Percentiles rank a stretch among this genome's conserved stretches.
These are phyloP conservation scores for Rhizopus delemar DNA, from an alignment of 371 early-diverging fungal genomes.

Conservation along the genomic window DNA sequence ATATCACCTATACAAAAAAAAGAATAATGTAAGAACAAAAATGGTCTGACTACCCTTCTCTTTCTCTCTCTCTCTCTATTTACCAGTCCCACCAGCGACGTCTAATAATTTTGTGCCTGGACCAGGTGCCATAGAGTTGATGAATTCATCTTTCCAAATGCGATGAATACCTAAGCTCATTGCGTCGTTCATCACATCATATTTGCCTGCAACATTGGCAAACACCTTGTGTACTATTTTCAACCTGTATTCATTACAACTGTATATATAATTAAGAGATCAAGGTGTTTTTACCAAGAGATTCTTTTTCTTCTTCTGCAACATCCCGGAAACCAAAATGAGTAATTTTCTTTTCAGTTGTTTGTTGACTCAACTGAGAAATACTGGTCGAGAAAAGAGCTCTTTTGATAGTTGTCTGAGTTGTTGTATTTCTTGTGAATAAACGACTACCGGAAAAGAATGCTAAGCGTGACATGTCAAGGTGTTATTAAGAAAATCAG, in stretches of 20 bases:
- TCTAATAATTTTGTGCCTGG: slow-evolving; percentile 87
- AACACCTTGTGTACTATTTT: slow-evolving; percentile 84
- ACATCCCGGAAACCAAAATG: slow-evolving; percentile 94
- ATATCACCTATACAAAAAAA: slow-evolving; percentile 74
- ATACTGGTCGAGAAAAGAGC: not conserved
- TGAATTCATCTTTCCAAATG: slow-evolving; percentile 93
- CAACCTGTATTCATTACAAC: not conserved
- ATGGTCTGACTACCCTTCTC: not conserved
- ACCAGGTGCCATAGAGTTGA: slow-evolving; percentile 81
- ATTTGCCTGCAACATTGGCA: slow-evolving; percentile 87
- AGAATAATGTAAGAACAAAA: not conserved
- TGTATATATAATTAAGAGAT: not conserved
- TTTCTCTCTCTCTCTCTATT: not conserved
- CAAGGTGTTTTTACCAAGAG: slow-evolving; percentile 58
- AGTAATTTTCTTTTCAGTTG: slow-evolving; percentile 45
- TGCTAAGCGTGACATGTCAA: not conserved
- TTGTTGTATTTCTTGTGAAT: not conserved
- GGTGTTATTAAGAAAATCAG: too few species aligned
- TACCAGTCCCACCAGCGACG: slow-evolving; percentile 98
- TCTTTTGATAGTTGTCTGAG: not conserved
- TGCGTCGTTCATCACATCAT: slow-evolving; percentile 97
- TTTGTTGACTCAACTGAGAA: not conserved
- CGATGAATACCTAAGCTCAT: slow-evolving; percentile 95
- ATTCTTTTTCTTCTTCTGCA: slow-evolving; percentile 82
- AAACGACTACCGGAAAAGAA: not conserved